Conservation (phyloP, 2,329 filamentous ascomycete species). For the Xylariaceae sp. region DNA sequence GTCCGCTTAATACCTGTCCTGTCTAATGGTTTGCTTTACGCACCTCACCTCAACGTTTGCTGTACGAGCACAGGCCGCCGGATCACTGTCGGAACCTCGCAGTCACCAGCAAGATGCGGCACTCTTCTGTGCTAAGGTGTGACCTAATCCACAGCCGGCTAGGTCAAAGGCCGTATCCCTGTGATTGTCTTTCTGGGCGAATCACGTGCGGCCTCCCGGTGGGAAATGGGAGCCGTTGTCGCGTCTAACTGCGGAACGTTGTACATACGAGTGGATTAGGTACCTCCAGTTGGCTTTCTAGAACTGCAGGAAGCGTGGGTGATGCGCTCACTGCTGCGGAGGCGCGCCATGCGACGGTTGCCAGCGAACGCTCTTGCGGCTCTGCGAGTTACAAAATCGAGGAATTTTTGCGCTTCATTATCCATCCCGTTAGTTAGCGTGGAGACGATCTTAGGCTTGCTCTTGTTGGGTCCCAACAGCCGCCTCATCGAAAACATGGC, state of each 20-base stretch:
- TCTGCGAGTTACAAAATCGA: neutral
- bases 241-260: constrained; percentile 2
- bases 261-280: neutral
- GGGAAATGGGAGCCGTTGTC: neutral
- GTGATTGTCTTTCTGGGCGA: neutral
- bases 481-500: neutral
- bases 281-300: neutral
- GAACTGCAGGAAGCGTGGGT: neutral
- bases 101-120: constrained; percentile 15
- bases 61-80: constrained; percentile 2
- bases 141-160: neutral
- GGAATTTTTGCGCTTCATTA: neutral
- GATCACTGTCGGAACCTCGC: constrained; percentile 13
- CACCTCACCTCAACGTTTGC: constrained; percentile 10
- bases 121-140: neutral
- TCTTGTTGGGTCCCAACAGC: neutral
- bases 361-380: neutral
- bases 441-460: neutral
- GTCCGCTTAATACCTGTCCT: neutral
- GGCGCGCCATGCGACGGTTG: neutral
- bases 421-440: neutral
- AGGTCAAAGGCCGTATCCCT: neutral
- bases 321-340: neutral
- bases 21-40: no score
- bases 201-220: neutral